Conservation (phyloP, 1,284 basidiomycete genomes). For the Naganishia sp. region DNA sequence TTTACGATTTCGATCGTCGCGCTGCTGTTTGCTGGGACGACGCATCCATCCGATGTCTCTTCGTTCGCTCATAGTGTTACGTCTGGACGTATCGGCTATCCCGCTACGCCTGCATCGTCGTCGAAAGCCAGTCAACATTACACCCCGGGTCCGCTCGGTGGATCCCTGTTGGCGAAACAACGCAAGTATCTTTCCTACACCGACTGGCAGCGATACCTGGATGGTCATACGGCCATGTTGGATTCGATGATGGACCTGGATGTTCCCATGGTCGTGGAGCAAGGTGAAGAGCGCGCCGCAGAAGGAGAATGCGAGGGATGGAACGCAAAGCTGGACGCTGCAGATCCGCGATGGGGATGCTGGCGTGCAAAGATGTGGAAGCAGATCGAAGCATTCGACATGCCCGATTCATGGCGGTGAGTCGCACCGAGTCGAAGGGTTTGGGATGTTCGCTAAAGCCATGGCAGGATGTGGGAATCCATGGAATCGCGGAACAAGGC, state of each 20-base stretch:
- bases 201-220: slow-evolving; percentile 17
- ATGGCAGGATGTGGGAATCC: slow-evolving; percentile 21
- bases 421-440: neutral
- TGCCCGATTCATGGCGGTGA: slow-evolving; percentile 23
- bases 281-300: neutral
- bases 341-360: slow-evolving; percentile 15
- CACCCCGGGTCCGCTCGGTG: slow-evolving; percentile 6
- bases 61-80: slow-evolving; percentile 12
- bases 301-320: slow-evolving; percentile 5
- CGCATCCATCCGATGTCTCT: neutral
- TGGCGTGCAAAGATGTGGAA: slow-evolving; percentile 28
- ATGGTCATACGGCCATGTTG: slow-evolving; percentile 11
- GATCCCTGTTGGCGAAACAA: slow-evolving; percentile 12
- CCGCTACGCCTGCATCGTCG: neutral
- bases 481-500: slow-evolving; percentile 23
- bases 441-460: too few relatives aligned
- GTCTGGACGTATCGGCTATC: neutral
- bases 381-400: slow-evolving; percentile 22
- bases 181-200: slow-evolving; percentile 15
- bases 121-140: neutral
- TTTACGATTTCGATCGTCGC: neutral
- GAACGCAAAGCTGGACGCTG: neutral
- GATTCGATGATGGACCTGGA: slow-evolving; percentile 15
- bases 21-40: neutral
- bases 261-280: slow-evolving; percentile 5